These are phyloP conservation scores for Karstenula rhodostoma DNA, from an alignment of 2,329 filamentous ascomycete genomes.

Conservation along the genomic window DNA sequence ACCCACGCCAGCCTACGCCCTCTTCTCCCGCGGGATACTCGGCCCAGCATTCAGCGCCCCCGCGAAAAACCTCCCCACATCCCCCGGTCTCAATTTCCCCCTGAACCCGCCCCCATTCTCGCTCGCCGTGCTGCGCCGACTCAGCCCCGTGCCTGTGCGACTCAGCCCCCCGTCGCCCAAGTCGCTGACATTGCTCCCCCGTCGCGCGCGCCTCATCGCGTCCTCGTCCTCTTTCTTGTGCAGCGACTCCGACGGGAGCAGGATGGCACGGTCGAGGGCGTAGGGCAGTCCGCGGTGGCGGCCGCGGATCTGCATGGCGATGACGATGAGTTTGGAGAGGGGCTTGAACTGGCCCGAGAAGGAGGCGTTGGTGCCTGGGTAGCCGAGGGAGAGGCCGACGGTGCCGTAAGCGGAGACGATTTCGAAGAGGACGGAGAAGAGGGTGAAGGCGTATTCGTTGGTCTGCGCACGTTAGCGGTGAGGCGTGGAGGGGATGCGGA, in stretches of 20 bases:
- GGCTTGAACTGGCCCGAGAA: constrained; percentile 83
- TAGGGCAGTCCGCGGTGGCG: constrained; percentile 72
- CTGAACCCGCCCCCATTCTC: constrained; percentile 15
- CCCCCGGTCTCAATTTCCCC: constrained; percentile 12
- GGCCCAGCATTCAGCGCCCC: constrained; percentile 42
- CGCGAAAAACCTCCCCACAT: constrained; percentile 32
- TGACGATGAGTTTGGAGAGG: constrained; percentile 71
- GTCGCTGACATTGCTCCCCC: constrained; percentile 35
- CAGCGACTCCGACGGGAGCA: constrained; percentile 71
- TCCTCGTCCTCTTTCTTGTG: constrained; percentile 67
- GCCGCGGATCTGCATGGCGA: constrained; percentile 72
- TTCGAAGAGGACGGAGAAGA: constrained; percentile 56
- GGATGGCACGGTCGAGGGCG: constrained; percentile 73
- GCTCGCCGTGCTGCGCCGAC: constrained; percentile 18
- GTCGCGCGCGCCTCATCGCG: constrained; percentile 52
- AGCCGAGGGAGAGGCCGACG: constrained; percentile 89
- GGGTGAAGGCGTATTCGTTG: constrained; percentile 61
- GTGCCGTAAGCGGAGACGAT: constrained; percentile 70
- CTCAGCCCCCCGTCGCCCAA: constrained; percentile 23
- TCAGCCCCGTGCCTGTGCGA: constrained; percentile 29
- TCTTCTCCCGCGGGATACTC: constrained; percentile 35
- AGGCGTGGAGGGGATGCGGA: not conserved
- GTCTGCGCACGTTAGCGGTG: constrained; percentile 23
- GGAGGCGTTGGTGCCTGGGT: constrained; percentile 75
- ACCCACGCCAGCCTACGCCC: constrained; percentile 1